Conservation (phyloP, 805 yeast genomes). For the Ogataea dorogensis region DNA sequence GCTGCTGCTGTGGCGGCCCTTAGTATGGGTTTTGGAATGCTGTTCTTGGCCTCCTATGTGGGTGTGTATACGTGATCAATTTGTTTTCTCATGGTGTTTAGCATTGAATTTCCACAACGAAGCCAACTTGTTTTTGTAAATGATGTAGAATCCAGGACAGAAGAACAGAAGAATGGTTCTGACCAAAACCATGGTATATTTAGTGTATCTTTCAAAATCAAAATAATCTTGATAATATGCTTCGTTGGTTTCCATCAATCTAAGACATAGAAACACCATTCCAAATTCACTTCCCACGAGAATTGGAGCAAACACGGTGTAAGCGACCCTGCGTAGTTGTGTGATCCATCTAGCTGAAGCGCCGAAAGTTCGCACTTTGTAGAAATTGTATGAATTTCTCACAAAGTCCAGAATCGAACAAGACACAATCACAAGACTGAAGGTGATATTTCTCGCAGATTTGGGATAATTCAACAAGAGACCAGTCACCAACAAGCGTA, state of each 20-base stretch:
- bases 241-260: slow-evolving; percentile 19
- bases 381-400: slow-evolving; percentile 27
- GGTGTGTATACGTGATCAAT: slow-evolving; percentile 31
- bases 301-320: slow-evolving; percentile 23
- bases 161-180: slow-evolving; percentile 18
- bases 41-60: slow-evolving; percentile 31
- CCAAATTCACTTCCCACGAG: slow-evolving; percentile 21
- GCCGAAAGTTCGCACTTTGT: slow-evolving; percentile 29
- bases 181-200: slow-evolving; percentile 9
- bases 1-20: slow-evolving; percentile 24
- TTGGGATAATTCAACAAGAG: slow-evolving; percentile 29
- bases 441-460: slow-evolving; percentile 24
- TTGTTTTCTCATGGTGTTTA: slow-evolving; percentile 1
- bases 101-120: slow-evolving; percentile 15
- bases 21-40: slow-evolving; percentile 29
- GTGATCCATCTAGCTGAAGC: slow-evolving; percentile 17
- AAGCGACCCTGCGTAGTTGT: slow-evolving; percentile 19
- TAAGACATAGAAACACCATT: slow-evolving; percentile 23
- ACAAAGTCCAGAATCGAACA: slow-evolving; percentile 25
- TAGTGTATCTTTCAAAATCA: slow-evolving; percentile 19
- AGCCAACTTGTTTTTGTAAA: slow-evolving; percentile 22
- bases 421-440: slow-evolving; percentile 23
- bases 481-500: slow-evolving; percentile 17
- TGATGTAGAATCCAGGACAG: slow-evolving; percentile 23
- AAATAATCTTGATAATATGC: slow-evolving; percentile 19